phyloP scores from a whole-genome alignment of 2,329 filamentous ascomycete genomes.

The Aspergillus candidus region DNA sequence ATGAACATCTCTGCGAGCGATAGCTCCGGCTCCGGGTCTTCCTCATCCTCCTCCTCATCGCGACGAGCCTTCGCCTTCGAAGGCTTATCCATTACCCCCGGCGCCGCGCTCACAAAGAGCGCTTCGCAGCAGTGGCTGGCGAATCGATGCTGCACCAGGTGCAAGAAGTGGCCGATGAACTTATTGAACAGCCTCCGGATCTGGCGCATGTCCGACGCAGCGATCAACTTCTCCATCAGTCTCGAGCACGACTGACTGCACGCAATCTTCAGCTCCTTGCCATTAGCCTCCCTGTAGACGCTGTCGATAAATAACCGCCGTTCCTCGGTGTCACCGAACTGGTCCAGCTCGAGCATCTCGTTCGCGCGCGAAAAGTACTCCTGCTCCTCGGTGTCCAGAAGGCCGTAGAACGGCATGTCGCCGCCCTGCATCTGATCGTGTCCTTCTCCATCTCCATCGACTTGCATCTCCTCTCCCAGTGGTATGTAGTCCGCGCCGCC shows the following conservation, averaged over 20 bases:
- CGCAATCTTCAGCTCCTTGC: conserved; percentile 92
- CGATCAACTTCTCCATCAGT: conserved; percentile 83
- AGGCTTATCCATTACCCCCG: conserved; percentile 69
- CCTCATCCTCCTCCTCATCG: conserved; percentile 36
- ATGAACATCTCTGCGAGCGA: conserved; percentile 84
- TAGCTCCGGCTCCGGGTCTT: conserved; percentile 44
- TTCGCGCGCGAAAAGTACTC: conserved; percentile 91
- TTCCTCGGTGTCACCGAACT: conserved; percentile 73
- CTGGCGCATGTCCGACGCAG: conserved; percentile 70
- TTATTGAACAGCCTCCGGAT: conserved; percentile 81
- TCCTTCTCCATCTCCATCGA: conserved; percentile 5
- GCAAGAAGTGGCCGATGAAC: conserved; percentile 79
- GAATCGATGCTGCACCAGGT: conserved; percentile 89
- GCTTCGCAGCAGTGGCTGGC: conserved; percentile 96
- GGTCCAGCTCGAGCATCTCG: conserved; percentile 81
- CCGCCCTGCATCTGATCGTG: conserved; percentile 24
- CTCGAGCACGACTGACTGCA: conserved; percentile 94
- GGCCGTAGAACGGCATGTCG: conserved; percentile 80
- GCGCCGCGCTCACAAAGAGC: conserved; percentile 77
- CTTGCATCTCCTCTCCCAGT: conserved; percentile 17
- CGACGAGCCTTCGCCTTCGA: conserved; percentile 36
- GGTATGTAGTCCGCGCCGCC: conserved; percentile 34
- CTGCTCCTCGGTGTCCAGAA: conserved; percentile 87
- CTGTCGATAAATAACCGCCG: conserved; percentile 66
- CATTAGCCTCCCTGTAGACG: conserved; percentile 77